Evolutionary conservation across 257 asterid species (phyloP).

Genomic region (Ligustrum vulgare): DNA sequence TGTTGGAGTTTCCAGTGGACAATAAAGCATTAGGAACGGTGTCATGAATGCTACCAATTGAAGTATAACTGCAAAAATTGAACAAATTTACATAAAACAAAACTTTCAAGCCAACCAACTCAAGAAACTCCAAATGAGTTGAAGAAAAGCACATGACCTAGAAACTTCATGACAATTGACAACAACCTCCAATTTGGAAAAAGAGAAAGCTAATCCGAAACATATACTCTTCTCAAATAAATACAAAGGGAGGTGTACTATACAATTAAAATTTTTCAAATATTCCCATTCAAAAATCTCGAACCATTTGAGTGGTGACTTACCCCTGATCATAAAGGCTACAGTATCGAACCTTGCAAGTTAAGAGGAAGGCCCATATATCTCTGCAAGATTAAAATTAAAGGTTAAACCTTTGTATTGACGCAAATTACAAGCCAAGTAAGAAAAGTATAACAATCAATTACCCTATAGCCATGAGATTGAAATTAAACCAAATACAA

Average conservation of each 20-base stretch:
- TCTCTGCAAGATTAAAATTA: slow-evolving; percentile 61
- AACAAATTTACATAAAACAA: slow-evolving; percentile 12
- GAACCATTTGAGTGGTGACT: slow-evolving; percentile 21
- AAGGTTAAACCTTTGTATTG: slow-evolving; percentile 20
- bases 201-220: not conserved
- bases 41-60: slow-evolving; percentile 94
- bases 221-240: not conserved
- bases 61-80: slow-evolving; percentile 70
- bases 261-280: not conserved
- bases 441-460: not conserved
- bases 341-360: slow-evolving; percentile 88
- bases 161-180: not conserved
- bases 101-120: not conserved
- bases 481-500: not conserved
- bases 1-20: slow-evolving; percentile 42
- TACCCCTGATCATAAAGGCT: slow-evolving; percentile 97
- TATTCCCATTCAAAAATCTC: slow-evolving; percentile 14
- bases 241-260: not conserved
- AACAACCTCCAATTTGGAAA: not conserved
- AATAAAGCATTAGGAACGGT: slow-evolving; percentile 81
- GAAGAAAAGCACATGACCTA: not conserved
- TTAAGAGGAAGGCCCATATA: slow-evolving; percentile 95
- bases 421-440: slow-evolving; percentile 11
- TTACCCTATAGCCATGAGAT: not conserved
- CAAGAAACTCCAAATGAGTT: not conserved